phyloP scores from a whole-genome alignment of 805 yeast genomes.

The Helenozyma baotianmanensis region DNA sequence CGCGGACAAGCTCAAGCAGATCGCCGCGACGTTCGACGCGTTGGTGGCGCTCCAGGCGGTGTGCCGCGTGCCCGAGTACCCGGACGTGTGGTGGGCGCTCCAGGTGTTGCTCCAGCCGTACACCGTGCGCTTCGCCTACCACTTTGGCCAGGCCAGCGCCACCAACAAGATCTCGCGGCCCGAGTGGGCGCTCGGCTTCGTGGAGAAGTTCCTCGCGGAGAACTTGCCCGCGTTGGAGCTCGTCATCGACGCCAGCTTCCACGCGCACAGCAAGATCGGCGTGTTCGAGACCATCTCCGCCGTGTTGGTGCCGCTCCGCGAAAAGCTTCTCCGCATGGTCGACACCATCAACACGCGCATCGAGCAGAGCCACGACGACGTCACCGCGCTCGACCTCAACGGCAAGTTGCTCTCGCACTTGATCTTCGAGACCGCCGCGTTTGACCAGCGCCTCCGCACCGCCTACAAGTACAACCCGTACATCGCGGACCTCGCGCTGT shows the following conservation, averaged over 20 bases:
- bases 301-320: slow-evolving; percentile 42
- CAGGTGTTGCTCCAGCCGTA: slow-evolving; percentile 44
- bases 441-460: slow-evolving; percentile 48
- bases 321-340: slow-evolving; percentile 33
- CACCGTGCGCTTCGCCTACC: slow-evolving; percentile 50
- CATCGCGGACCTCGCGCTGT: slow-evolving; percentile 13
- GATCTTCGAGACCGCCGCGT: slow-evolving; percentile 51
- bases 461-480: slow-evolving; percentile 46
- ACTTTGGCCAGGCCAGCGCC: slow-evolving; percentile 49
- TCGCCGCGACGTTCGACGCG: slow-evolving; percentile 6
- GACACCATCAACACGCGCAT: slow-evolving; percentile 20
- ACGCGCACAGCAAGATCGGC: slow-evolving; percentile 22
- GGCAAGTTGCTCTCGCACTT: slow-evolving; percentile 55
- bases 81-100: slow-evolving; percentile 47
- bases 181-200: slow-evolving; percentile 60
- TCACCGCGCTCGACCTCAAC: slow-evolving; percentile 24
- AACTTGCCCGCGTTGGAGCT: slow-evolving; percentile 38
- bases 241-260: slow-evolving; percentile 33
- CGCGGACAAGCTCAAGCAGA: slow-evolving; percentile 8
- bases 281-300: slow-evolving; percentile 42
- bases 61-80: slow-evolving; percentile 24
- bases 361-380: slow-evolving; percentile 13
- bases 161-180: slow-evolving; percentile 67
- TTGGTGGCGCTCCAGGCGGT: slow-evolving; percentile 31
- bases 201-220: slow-evolving; percentile 38